Base-by-base conservation (phyloP, 139 green algal genomes). In the Yamagishiella unicocca region DNA sequence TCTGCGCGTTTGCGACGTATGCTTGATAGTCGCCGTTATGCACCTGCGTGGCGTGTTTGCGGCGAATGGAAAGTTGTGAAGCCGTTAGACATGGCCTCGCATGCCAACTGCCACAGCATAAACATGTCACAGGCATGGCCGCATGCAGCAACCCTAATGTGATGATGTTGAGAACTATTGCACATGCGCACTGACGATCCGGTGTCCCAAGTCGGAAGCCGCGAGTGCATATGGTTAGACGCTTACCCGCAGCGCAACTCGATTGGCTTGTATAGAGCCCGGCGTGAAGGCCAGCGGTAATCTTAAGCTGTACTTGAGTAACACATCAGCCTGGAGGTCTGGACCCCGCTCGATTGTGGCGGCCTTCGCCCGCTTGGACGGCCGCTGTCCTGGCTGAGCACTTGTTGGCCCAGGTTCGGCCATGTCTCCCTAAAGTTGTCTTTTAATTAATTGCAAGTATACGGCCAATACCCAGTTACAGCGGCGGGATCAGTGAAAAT, bases 1-100 rank as follows among this genome's bases (percentile, higher is more conserved):
- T 38, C 40, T 85, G 79, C 4, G 40, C 79, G 25, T 75, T 85
- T 24, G 79, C 62, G 2, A 85, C 43, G 37, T 76, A 85, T 1
- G 37, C 61, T 1, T 22, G 35, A 31, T 38, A 58, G 55, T 14
- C 8, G 24, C 24, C 24, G 19, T 61, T 22, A 29, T 53, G 1
- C 1, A 50, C 46, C 55, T 73, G 55, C 24, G 29, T 14, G 12
- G 8, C 37, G 71, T n/a, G n/a, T n/a, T n/a, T n/a, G n/a, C n/a
- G n/a, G n/a, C n/a, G n/a, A n/a, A n/a, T n/a, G n/a, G n/a, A n/a
- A n/a, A n/a, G n/a, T n/a, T n/a, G n/a, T n/a, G n/a, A n/a, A n/a
- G n/a, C n/a, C n/a, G n/a, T n/a, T n/a, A n/a, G n/a, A n/a, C n/a
- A n/a, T n/a, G n/a, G n/a, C n/a, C n/a, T n/a, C n/a, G n/a, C n/a